Evolutionary conservation across 768 basidiomycete species (phyloP).

Genomic region (Boletus pseudo-olivaceus): DNA sequence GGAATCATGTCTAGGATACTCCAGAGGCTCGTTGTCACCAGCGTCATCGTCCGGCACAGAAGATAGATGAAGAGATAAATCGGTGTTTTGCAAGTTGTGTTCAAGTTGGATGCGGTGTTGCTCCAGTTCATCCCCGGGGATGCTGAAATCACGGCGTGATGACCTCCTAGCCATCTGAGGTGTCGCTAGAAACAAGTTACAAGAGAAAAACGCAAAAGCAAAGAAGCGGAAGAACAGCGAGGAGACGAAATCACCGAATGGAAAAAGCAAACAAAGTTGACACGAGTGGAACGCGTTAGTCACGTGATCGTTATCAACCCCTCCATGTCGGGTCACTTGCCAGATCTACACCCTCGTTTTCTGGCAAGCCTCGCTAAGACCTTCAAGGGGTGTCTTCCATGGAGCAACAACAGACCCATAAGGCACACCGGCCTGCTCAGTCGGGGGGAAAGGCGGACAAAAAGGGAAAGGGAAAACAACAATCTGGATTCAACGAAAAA

Average conservation of each 20-base stretch:
- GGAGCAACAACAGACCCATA: conserved; percentile 76
- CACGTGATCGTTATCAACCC: conserved; percentile 26
- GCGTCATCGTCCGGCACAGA: conserved; percentile 42
- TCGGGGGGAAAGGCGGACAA: conserved; percentile 74
- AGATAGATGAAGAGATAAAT: conserved; percentile 68
- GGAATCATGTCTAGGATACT: conserved; percentile 70
- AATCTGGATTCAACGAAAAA: conserved; percentile 87
- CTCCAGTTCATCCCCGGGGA: conserved; percentile 72
- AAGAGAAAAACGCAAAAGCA: conserved; percentile 14
- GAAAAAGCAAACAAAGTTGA: conserved; percentile 21
- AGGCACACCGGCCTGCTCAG: conserved; percentile 73
- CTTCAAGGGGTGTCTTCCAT: conserved; percentile 30
- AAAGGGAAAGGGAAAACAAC: conserved; percentile 68
- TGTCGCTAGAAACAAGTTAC: conserved; percentile 14
- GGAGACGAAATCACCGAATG: not conserved
- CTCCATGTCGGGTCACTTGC: conserved; percentile 13
- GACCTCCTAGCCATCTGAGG: conserved; percentile 25
- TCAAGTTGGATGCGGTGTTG: conserved; percentile 75
- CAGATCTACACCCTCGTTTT: conserved; percentile 8
- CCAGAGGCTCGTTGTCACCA: conserved; percentile 50
- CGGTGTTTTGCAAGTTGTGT: conserved; percentile 69
- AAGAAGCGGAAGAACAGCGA: conserved; percentile 12
- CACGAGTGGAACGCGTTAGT: conserved; percentile 23
- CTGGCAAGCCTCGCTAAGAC: not conserved
- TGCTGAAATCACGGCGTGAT: conserved; percentile 45